Conservation (phyloP, 2,329 filamentous ascomycete genomes). For the Raffaelea deltoideospora region DNA sequence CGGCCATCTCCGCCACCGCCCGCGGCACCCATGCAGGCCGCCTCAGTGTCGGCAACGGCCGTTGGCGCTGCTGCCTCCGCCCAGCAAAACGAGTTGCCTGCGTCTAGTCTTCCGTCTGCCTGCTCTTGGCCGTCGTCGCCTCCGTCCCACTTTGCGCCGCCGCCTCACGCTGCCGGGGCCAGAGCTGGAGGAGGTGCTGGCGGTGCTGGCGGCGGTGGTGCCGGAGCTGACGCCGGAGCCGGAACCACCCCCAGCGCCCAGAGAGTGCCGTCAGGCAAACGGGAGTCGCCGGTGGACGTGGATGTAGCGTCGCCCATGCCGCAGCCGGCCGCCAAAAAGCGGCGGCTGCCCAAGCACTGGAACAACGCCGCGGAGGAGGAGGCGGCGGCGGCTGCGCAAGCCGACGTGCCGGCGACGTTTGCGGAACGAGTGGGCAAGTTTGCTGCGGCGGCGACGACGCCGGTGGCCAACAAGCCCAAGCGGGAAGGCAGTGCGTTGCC, state of each 20-base stretch:
- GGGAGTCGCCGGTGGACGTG: no score
- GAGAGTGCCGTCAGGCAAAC: no score
- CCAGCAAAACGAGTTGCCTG: not conserved
- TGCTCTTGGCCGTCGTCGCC: constrained; percentile 63
- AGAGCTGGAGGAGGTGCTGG: no score
- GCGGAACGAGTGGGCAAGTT: no score
- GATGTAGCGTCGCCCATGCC: no score
- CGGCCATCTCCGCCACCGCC: not conserved
- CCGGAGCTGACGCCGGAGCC: no score
- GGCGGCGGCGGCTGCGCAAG: constrained; percentile 15
- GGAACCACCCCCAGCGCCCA: no score
- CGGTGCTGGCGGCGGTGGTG: no score
- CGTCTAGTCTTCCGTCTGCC: no score
- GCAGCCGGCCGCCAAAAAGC: constrained; percentile 37
- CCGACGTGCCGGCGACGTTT: no score
- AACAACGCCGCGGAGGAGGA: constrained; percentile 16
- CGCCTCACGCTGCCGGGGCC: constrained; percentile 7
- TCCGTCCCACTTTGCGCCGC: constrained; percentile 28
- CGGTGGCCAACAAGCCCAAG: constrained; percentile 20
- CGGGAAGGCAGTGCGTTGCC: constrained; percentile 22
- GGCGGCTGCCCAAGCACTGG: constrained; percentile 44
- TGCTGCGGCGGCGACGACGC: no score
- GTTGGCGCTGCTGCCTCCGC: not conserved
- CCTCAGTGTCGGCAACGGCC: constrained; percentile 8
- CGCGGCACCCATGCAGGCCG: constrained; percentile 12